Evolutionary conservation across 2,329 filamentous ascomycete genomes (phyloP).

Genomic region (Trematosphaeria pertusa): DNA sequence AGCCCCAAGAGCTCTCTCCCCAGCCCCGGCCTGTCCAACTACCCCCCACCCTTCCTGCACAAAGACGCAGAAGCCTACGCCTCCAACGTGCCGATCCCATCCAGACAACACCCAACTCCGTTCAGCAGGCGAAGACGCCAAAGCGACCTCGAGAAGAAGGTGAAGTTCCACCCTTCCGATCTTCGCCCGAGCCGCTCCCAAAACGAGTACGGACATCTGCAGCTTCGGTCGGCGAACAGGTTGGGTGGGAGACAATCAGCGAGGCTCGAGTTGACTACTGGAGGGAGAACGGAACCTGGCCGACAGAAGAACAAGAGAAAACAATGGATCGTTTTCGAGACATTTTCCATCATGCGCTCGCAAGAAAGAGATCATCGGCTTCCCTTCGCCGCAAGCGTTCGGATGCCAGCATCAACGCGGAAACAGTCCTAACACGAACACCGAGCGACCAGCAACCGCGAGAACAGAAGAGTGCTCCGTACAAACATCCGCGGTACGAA

Average conservation of each 20-base stretch:
- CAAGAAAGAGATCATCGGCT: conserved; percentile 11
- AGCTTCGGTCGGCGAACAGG: not conserved
- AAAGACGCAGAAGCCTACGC: conserved; percentile 1
- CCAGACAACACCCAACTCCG: conserved; percentile 6
- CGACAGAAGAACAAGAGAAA: conserved; percentile 22
- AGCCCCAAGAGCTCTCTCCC: conserved; percentile 3
- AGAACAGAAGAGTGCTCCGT: conserved; percentile 19
- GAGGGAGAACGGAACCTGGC: conserved; percentile 18
- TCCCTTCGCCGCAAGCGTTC: conserved; percentile 16
- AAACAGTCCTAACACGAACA: conserved; percentile 19
- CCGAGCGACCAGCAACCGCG: conserved; percentile 10
- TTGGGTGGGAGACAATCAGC: conserved; percentile 12
- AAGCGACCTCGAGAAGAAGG: conserved; percentile 12
- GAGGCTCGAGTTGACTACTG: conserved; percentile 18
- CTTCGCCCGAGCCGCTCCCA: conserved; percentile 7
- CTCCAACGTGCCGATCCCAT: conserved; percentile 1
- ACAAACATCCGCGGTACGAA: conserved; percentile 17
- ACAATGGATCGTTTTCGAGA: conserved; percentile 21
- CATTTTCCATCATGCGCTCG: conserved; percentile 12
- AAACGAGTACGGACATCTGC: conserved; percentile 15
- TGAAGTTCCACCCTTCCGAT: conserved; percentile 6
- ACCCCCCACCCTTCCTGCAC: conserved; percentile 7
- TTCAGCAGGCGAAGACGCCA: conserved; percentile 13
- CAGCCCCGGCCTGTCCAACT: conserved; percentile 8
- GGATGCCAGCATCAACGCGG: conserved; percentile 9